phyloP scores from a whole-genome alignment of 768 basidiomycete genomes.

The Gelatoporia subvermispora region DNA sequence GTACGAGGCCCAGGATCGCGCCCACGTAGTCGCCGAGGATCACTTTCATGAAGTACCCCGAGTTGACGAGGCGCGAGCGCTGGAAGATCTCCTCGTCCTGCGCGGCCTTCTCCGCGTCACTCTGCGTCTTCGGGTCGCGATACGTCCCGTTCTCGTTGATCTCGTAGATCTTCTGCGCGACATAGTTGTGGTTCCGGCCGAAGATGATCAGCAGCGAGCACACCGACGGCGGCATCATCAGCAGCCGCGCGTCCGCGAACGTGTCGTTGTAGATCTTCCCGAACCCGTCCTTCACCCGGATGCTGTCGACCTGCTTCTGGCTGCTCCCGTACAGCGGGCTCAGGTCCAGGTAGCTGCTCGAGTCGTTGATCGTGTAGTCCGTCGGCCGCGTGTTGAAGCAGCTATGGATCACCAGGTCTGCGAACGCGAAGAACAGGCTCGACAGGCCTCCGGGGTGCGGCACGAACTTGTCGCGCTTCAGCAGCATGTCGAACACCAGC shows the following conservation, averaged over 20 bases:
- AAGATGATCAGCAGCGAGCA: constrained; percentile 52
- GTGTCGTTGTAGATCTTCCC: constrained; percentile 51
- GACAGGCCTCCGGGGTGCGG: constrained; percentile 21
- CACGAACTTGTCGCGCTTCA: constrained; percentile 23
- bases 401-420: constrained; percentile 21
- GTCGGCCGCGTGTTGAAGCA: constrained; percentile 42
- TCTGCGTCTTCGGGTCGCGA: constrained; percentile 25
- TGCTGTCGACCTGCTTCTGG: constrained; percentile 32
- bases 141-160: constrained; percentile 51
- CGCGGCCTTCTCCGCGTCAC: constrained; percentile 12
- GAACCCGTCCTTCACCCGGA: constrained; percentile 39
- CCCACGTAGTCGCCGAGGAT: constrained; percentile 57
- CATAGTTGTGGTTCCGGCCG: constrained; percentile 57
- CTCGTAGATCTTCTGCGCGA: constrained; percentile 46
- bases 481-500: constrained; percentile 35
- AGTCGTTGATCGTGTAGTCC: constrained; percentile 44
- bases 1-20: constrained; percentile 47
- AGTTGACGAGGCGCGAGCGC: constrained; percentile 49
- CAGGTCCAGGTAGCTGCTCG: constrained; percentile 53
- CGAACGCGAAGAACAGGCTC: constrained; percentile 24
- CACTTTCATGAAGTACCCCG: constrained; percentile 38
- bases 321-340: constrained; percentile 51
- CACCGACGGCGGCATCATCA: constrained; percentile 49
- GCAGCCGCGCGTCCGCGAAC: constrained; percentile 47
- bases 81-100: constrained; percentile 60